These are phyloP conservation scores for Cutaneotrichosporon curvatum DNA, from an alignment of 1,284 basidiomycete species.

Conservation along the genomic window DNA sequence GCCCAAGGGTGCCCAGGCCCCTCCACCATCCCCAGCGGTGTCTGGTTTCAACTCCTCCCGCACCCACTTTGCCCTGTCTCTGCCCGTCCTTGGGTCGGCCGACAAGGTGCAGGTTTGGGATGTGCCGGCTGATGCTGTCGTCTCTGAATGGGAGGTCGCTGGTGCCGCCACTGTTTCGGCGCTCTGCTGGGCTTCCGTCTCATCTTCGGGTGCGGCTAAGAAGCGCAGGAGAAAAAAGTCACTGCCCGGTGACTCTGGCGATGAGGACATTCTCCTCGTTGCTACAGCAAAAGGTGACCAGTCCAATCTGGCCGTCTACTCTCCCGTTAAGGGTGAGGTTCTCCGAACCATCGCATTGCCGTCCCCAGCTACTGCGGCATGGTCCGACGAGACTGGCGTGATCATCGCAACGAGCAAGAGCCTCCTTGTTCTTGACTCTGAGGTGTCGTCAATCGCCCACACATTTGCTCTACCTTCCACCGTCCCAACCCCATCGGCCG, in stretches of 20 bases:
- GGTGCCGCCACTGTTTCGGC: slow-evolving; percentile 38
- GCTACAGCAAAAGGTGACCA: slow-evolving; percentile 27
- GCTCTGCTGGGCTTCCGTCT: slow-evolving; percentile 29
- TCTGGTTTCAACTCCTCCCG: slow-evolving; percentile 42
- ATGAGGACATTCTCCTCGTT: slow-evolving; percentile 35
- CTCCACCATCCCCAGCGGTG: slow-evolving; percentile 38
- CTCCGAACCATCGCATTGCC: slow-evolving; percentile 27
- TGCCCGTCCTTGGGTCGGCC: slow-evolving; percentile 40
- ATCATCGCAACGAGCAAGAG: slow-evolving; percentile 27
- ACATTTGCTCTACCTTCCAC: slow-evolving; percentile 28
- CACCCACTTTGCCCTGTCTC: slow-evolving; percentile 39
- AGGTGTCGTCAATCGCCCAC: slow-evolving; percentile 27
- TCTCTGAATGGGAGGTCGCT: slow-evolving; percentile 44
- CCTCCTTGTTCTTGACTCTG: slow-evolving; percentile 32
- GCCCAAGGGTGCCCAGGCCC: slow-evolving; percentile 30
- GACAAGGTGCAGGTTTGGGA: slow-evolving; percentile 46
- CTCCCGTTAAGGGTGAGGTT: slow-evolving; percentile 27
- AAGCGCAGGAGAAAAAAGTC: slow-evolving; percentile 31
- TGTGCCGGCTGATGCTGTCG: slow-evolving; percentile 33
- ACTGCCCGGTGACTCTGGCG: slow-evolving; percentile 14
- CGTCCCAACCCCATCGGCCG: slow-evolving; percentile 24
- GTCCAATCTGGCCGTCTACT: slow-evolving; percentile 25
- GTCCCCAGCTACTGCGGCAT: slow-evolving; percentile 28
- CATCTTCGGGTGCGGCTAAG: slow-evolving; percentile 20
- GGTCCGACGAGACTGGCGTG: slow-evolving; percentile 28